Base-by-base conservation (phyloP, 306 rosid species). In the Inga leiocalycina region DNA sequence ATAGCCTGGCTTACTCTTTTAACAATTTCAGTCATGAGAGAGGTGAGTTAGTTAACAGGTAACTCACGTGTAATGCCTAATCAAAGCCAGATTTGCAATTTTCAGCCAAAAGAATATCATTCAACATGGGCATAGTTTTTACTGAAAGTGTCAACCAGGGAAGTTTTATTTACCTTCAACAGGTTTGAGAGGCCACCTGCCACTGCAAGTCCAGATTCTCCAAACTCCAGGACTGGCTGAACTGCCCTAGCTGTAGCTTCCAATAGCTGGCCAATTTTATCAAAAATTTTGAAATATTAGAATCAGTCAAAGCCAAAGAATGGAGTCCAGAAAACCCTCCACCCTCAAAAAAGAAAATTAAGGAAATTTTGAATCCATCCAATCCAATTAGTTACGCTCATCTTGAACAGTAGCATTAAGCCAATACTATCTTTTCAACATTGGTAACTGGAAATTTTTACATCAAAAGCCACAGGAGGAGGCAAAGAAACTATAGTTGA, bases 161-260 rank as follows among this genome's bases (percentile, higher is more conserved):
- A 65, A 27, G 44, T 44, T 30, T 32, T 46, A 57, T 79, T 69
- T 87, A 93, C 98, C 98, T 92, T 93, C 69, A 93, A 82, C 74
- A 93, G 91, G 86, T 95, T 95, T 73, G 99, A 88, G 76, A 95
- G 98, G 79, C 99, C 99, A 76, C 93, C 98, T 46, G 98, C 94
- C n/a, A 95, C 92, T 17, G 96, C 93, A 80, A 93, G 35, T 71
- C 98, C 97, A 57, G 99, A 91, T 85, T 92, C 98, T 84, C 99
- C 99, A 84, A 90, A 91, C 88, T 88, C 93, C 34, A 93, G 91
- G 77, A 93, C 91, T 7, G 93, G 98, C 76, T 86, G 92, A 88
- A 95, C 89, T 73, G 97, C 98, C 85, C 96, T 90, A 78, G 99
- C 99, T 45, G 98, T 93, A 64, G 92, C 98, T 87, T 95, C 99